Evolutionary conservation across 257 asterid species (phyloP), one percentile per base, ranked within the genome.

Genomic region (Solanum pennellii): DNA sequence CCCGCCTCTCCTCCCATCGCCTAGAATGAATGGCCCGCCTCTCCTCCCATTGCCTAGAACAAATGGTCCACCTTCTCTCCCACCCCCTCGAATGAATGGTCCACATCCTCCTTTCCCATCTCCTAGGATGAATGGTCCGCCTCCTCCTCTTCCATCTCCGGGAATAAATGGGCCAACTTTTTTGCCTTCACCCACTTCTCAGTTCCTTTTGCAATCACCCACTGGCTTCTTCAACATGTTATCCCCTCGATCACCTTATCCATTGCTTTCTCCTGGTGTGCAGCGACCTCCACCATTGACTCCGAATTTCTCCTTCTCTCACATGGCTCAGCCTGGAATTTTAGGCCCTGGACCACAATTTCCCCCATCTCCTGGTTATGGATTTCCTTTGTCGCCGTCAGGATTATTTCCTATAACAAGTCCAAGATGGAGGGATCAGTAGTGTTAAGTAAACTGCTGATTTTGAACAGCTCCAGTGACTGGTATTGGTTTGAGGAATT

Each of bases 351-450:
- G 94, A 82, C 97, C 98, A 82, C 96, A 91, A 82, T 92, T 92
- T 83, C 97, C 98, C 10, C 98, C 94, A 42, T 96, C 98, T 73
- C 99, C 99, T 29, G 98, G 98, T 87, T 94, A 92, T 69, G 98
- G 98, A 69, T 95, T 94, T 87, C 98, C 99, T 6, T 41, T 91
- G 88, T 95, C 99, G 33, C 99, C 98, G 13, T 93, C 98, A 1
- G 97, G 95, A 60, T 92, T 91, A 83, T 95, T 94, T 86, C 92
- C 97, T 75, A 25, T 91, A 23, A 86, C 95, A 80, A 95, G 99
- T 89, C 98, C 99, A 86, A 89, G 97, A 90, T 96, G 99, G 99
- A 93, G 98, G 92, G 92, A 92, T 88, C 93, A 94, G 89, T 92
- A 91, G 88, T 89, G 79, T 35, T 83, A 80, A 86, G 84, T 75